These are phyloP conservation scores for Halophytophthora polymorphica DNA, from an alignment of 352 stramenopile genomes.

Conservation along the genomic window DNA sequence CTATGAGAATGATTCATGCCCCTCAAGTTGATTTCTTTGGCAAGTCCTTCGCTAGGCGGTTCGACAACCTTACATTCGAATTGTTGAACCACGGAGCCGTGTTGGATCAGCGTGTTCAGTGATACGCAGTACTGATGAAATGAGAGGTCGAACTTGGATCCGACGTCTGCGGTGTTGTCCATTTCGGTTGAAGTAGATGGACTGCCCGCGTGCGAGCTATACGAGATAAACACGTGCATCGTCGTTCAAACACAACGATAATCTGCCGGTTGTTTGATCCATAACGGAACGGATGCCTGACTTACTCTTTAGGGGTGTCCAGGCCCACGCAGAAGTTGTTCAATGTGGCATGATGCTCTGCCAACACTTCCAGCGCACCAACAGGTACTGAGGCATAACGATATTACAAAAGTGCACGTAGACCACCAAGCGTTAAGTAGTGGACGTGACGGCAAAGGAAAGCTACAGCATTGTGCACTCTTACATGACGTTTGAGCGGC, in stretches of 20 bases:
- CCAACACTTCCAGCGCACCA: constrained; percentile 31
- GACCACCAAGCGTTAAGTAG: neutral
- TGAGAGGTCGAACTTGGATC: constrained; percentile 20
- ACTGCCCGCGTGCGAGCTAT: constrained; percentile 4
- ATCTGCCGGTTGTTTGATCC: too few relatives aligned
- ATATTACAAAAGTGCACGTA: neutral
- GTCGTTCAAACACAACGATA: too few relatives aligned
- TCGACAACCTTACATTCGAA: constrained; percentile 45
- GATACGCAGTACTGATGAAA: constrained; percentile 57
- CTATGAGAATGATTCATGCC: neutral
- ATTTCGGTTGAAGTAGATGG: neutral
- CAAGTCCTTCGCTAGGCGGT: neutral
- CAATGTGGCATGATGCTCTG: constrained; percentile 40
- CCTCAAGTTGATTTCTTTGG: too few relatives aligned
- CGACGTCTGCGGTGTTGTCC: neutral
- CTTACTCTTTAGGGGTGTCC: constrained; percentile 11
- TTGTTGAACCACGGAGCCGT: constrained; percentile 39
- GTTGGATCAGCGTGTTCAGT: constrained; percentile 39
- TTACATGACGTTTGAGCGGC: constrained; percentile 33
- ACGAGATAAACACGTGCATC: neutral
- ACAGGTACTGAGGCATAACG: constrained; percentile 31
- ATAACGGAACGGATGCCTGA: neutral
- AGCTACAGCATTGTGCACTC: neutral
- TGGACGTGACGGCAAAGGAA: neutral
- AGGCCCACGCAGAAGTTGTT: constrained; percentile 39